Evolutionary conservation across 805 yeast species (phyloP).

Genomic region (Hanseniaspora valbyensis): DNA sequence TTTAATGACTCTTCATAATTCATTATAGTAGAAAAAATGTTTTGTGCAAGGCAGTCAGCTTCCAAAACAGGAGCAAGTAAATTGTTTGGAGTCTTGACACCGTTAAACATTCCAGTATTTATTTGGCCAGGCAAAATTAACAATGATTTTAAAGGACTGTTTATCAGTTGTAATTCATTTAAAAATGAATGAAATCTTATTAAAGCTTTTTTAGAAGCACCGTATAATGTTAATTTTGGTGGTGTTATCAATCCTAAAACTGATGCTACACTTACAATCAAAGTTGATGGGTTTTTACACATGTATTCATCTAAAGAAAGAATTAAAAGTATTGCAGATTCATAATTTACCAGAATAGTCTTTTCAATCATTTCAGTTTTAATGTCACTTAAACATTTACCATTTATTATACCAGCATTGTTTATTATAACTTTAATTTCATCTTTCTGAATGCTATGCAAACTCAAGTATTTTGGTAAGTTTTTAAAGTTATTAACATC

Average conservation of each 20-base stretch:
- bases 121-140: slow-evolving; percentile 83
- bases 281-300: slow-evolving; percentile 35
- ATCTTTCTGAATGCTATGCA: slow-evolving; percentile 43
- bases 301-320: neutral
- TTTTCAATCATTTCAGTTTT: slow-evolving; percentile 43
- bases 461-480: slow-evolving; percentile 27
- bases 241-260: slow-evolving; percentile 80
- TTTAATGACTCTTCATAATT: slow-evolving; percentile 59
- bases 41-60: slow-evolving; percentile 52
- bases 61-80: slow-evolving; percentile 74
- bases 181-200: slow-evolving; percentile 77
- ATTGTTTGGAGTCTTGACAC: slow-evolving; percentile 61
- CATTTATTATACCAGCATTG: slow-evolving; percentile 70
- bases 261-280: slow-evolving; percentile 70
- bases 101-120: slow-evolving; percentile 60
- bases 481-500: slow-evolving; percentile 22
- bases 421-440: slow-evolving; percentile 59
- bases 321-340: slow-evolving; percentile 19
- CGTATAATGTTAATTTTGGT: slow-evolving; percentile 66
- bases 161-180: slow-evolving; percentile 48
- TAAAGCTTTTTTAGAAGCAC: slow-evolving; percentile 81
- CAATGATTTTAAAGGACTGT: slow-evolving; percentile 50
- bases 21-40: slow-evolving; percentile 44
- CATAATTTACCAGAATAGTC: slow-evolving; percentile 54
- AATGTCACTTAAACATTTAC: slow-evolving; percentile 44